phyloP scores from a whole-genome alignment of 139 green algal species.

The Monoraphidium neglectum region DNA sequence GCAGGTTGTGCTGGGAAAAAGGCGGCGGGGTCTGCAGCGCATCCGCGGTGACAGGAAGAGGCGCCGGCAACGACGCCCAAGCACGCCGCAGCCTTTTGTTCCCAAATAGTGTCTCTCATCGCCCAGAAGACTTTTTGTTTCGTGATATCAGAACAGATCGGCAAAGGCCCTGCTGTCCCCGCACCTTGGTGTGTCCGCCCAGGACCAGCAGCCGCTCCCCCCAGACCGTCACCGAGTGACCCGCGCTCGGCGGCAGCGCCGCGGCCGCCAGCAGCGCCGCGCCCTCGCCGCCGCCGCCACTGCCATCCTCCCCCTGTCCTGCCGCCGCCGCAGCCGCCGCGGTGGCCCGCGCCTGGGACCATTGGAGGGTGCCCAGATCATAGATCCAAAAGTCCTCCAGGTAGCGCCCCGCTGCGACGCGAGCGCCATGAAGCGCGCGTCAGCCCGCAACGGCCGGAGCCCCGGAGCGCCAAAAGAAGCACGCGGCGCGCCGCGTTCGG shows the following conservation, averaged over 20 bases:
- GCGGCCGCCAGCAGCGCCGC: constrained; percentile 6
- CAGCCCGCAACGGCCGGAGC: background rate
- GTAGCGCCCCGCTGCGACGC: constrained; percentile 77
- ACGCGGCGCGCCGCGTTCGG: too few relatives aligned
- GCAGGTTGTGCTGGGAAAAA: too few relatives aligned
- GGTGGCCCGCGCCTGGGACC: constrained; percentile 41
- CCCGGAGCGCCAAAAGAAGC: background rate
- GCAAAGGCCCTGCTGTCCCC: too few relatives aligned
- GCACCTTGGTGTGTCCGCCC: constrained; percentile 86
- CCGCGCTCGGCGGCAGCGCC: constrained; percentile 27
- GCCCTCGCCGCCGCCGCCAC: constrained; percentile 5
- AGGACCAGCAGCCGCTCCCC: constrained; percentile 70
- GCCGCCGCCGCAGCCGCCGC: constrained; percentile 5
- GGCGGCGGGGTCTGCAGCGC: too few relatives aligned
- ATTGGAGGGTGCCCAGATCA: constrained; percentile 74
- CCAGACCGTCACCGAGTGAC: constrained; percentile 51
- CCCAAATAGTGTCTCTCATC: too few relatives aligned
- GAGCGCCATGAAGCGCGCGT: background rate
- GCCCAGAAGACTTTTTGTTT: too few relatives aligned
- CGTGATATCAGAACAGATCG: too few relatives aligned
- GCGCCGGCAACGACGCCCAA: too few relatives aligned
- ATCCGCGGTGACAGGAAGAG: too few relatives aligned
- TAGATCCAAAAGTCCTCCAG: constrained; percentile 86
- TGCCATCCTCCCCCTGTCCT: background rate
- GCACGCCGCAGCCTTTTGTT: too few relatives aligned